Percentiles rank a stretch among this genome's conserved stretches.
These are phyloP conservation scores for Penicillium sp. DNA, from an alignment of 2,329 filamentous ascomycete genomes.

Conservation along the genomic window DNA sequence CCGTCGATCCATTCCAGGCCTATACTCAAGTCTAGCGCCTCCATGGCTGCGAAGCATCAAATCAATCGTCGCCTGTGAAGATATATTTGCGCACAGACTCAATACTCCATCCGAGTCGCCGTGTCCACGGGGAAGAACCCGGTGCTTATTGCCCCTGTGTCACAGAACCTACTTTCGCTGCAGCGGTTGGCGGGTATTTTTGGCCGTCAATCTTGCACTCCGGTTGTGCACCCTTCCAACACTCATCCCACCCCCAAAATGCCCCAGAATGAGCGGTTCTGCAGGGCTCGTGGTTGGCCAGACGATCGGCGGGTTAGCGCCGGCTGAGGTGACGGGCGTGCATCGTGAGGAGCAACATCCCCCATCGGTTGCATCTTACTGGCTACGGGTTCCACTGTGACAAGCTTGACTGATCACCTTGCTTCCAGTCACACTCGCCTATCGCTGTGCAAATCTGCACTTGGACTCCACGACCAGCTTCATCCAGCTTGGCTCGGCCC, in stretches of 20 bases:
- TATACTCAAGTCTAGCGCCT: not conserved
- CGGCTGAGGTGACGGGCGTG: slow-evolving; percentile 25
- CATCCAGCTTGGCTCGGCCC: slow-evolving; percentile 3
- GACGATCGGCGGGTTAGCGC: slow-evolving; percentile 32
- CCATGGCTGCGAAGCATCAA: not conserved
- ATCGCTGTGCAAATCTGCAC: slow-evolving; percentile 19
- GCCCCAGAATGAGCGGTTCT: slow-evolving; percentile 27
- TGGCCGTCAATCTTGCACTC: not conserved
- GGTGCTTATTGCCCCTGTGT: slow-evolving; percentile 1
- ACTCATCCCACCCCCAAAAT: not conserved
- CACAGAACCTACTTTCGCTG: slow-evolving; percentile 2
- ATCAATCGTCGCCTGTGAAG: not conserved
- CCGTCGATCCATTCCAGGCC: not conserved
- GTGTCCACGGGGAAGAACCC: not conserved
- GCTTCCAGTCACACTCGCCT: slow-evolving; percentile 25
- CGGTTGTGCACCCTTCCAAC: slow-evolving; percentile 5
- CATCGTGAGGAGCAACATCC: slow-evolving; percentile 14
- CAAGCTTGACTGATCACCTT: slow-evolving; percentile 28
- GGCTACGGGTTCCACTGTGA: slow-evolving; percentile 32
- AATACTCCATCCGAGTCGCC: not conserved
- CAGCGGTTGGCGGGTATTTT: slow-evolving; percentile 5
- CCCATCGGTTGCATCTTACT: slow-evolving; percentile 16
- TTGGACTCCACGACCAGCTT: slow-evolving; percentile 4
- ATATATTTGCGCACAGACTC: not conserved
- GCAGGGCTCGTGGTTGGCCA: slow-evolving; percentile 29